Base-by-base conservation (phyloP, 352 stramenopile genomes). In the Globisporangium parvum region DNA sequence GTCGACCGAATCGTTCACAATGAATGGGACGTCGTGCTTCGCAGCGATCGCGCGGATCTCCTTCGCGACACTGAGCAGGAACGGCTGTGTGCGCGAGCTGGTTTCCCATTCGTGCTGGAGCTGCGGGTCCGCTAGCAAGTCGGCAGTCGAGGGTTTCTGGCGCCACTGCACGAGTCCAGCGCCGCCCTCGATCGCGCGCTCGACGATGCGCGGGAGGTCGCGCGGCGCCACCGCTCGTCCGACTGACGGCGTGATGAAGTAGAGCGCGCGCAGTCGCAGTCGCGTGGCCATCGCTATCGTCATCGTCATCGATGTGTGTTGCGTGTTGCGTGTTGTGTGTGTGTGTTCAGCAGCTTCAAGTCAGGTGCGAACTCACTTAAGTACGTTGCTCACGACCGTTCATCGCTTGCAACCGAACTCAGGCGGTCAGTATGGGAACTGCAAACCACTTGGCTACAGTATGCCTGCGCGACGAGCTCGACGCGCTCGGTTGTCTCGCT, bases 241-340 rank as follows among this genome's bases (percentile, higher is more conserved):
- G 9, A 75, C 63, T 1, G 73, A 77, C 26, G 75, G 75, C 39
- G 75, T 86, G 65, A 86, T 80, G 70, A 84, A 82, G 65, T 86
- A 86, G 49, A 86, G 73, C 61, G 51, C 44, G 23, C 65, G 69
- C 21, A 26, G 47, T 1, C 49, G 55, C 28, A 50, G 31, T 18
- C 44, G 18, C 14, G 10, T 44, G 23, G 18, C 44, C 55, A 51
- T 51, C 20, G 18, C 8, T 39, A n/a, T 6, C 26, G 52, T 21
- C 35, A 21, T 44, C 23, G 47, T 39, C 31, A 37, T 60, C 48
- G 23, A 42, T 41, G 28, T 18, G 21, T 23, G 48, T 12, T 37
- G 20, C 18, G 39, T n/a, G n/a, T n/a, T n/a, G n/a, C n/a, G n/a
- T n/a, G n/a, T n/a, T n/a, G n/a, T n/a, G n/a, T n/a, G n/a, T n/a